phyloP scores from a whole-genome alignment of 2,329 filamentous ascomycete species.

The Ophiostoma triangulosporum region DNA sequence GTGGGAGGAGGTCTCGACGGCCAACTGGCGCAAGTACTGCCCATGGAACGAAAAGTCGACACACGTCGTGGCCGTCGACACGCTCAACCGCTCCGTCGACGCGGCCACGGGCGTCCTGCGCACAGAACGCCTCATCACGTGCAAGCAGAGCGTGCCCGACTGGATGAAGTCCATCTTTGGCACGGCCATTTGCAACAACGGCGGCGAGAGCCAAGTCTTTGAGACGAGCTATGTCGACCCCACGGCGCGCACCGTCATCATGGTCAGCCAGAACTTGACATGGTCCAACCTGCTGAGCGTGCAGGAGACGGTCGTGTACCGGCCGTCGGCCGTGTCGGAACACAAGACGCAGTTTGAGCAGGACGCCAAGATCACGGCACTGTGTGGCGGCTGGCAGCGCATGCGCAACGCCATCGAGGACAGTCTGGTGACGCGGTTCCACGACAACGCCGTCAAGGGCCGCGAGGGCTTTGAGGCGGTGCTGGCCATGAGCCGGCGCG shows the following conservation, averaged over 20 bases:
- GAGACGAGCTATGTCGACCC: conserved; percentile 95
- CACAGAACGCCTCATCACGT: conserved; percentile 49
- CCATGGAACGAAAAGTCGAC: conserved; percentile 99
- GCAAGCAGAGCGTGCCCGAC: conserved; percentile 53
- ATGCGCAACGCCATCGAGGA: conserved; percentile 96
- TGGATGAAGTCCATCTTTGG: conserved; percentile 75
- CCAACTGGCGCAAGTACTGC: conserved; percentile 98
- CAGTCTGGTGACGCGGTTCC: conserved; percentile 70
- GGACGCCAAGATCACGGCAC: conserved; percentile 80
- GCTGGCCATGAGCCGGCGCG: conserved; percentile 79
- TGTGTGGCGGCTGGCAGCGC: conserved; percentile 94
- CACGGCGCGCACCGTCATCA: conserved; percentile 70
- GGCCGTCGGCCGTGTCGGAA: conserved; percentile 35
- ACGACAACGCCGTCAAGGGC: conserved; percentile 81
- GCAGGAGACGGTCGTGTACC: conserved; percentile 84
- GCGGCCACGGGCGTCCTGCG: conserved; percentile 44
- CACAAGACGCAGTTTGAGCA: conserved; percentile 70
- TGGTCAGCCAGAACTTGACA: conserved; percentile 92
- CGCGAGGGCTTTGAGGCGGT: conserved; percentile 92
- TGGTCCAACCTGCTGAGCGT: conserved; percentile 83
- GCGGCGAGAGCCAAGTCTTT: conserved; percentile 65
- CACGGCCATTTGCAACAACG: conserved; percentile 40
- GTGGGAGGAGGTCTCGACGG: conserved; percentile 94
- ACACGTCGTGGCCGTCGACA: conserved; percentile 92
- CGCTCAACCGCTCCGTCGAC: conserved; percentile 56